Conservation (phyloP, 805 yeast species). For the Debaryomyces prosopidis region DNA sequence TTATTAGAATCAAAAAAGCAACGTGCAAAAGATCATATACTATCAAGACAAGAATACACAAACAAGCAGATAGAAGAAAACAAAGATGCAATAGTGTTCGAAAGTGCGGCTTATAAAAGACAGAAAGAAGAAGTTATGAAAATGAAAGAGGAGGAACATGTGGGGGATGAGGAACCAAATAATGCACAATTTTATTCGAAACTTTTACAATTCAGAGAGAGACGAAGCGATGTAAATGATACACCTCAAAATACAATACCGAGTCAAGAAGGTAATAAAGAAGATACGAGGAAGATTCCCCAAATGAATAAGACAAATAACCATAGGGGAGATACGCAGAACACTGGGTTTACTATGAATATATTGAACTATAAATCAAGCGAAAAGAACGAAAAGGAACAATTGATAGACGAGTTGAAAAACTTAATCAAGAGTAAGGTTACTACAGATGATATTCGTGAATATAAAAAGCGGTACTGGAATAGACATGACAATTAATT, state of each 20-base stretch:
- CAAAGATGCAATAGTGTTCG: slow-evolving; percentile 45
- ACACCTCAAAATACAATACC: too few species aligned
- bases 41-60: slow-evolving; percentile 35
- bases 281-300: too few species aligned
- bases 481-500: slow-evolving; percentile 4
- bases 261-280: too few species aligned
- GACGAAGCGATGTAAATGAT: neutral
- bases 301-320: too few species aligned
- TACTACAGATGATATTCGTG: slow-evolving; percentile 11
- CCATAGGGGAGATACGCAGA: too few species aligned
- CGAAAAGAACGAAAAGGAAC: neutral
- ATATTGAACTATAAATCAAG: neutral
- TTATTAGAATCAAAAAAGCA: slow-evolving; percentile 45
- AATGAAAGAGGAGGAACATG: slow-evolving; percentile 1
- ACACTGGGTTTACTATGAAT: neutral
- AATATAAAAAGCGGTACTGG: slow-evolving; percentile 12
- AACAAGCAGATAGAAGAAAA: slow-evolving; percentile 35
- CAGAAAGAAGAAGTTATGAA: slow-evolving; percentile 13
- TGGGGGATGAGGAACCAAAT: slow-evolving; percentile 5
- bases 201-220: slow-evolving; percentile 2
- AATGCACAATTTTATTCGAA: slow-evolving; percentile 5
- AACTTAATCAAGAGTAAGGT: slow-evolving; percentile 12
- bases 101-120: slow-evolving; percentile 47
- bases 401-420: slow-evolving; percentile 5
- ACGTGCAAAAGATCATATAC: slow-evolving; percentile 47